A percentile compares a stretch with the other conserved stretches of the same genome.
These are phyloP conservation scores for Magnusiomyces clavatus DNA, from an alignment of 1,139 yeast species.

Conservation along the genomic window DNA sequence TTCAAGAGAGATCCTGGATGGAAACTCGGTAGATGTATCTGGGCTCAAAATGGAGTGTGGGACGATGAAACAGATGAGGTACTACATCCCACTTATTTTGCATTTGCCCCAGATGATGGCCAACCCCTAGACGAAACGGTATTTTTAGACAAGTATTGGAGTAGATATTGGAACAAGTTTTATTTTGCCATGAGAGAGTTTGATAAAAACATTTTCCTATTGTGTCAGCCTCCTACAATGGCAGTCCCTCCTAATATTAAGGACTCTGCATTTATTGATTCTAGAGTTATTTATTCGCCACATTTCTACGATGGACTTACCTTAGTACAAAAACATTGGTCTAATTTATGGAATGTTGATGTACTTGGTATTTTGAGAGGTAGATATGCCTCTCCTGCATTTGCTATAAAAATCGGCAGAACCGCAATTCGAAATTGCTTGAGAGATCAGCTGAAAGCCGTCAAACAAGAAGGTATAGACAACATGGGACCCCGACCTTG, in stretches of 20 bases:
- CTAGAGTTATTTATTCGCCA: slow-evolving; percentile 62
- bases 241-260: slow-evolving; percentile 67
- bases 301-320: slow-evolving; percentile 91
- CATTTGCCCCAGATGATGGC: slow-evolving; percentile 35
- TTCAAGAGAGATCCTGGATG: slow-evolving; percentile 56
- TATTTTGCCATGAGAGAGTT: slow-evolving; percentile 43
- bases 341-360: slow-evolving; percentile 56
- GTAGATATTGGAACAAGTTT: slow-evolving; percentile 48
- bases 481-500: slow-evolving; percentile 56
- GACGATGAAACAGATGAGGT: slow-evolving; percentile 37
- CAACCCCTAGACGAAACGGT: slow-evolving; percentile 43
- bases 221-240: slow-evolving; percentile 79
- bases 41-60: slow-evolving; percentile 76
- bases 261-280: slow-evolving; percentile 50
- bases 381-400: slow-evolving; percentile 57
- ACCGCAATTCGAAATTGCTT: slow-evolving; percentile 63
- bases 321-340: slow-evolving; percentile 75
- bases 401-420: slow-evolving; percentile 75
- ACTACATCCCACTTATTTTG: slow-evolving; percentile 41
- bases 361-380: slow-evolving; percentile 76
- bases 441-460: slow-evolving; percentile 52
- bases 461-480: slow-evolving; percentile 51
- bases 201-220: slow-evolving; percentile 44
- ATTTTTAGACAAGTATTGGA: slow-evolving; percentile 56
- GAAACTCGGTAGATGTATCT: slow-evolving; percentile 65